A percentile compares a stretch with the other conserved stretches of the same genome.
Conservation (phyloP, 202 grass and related monocot genomes). For the Musa balbisiana region DNA sequence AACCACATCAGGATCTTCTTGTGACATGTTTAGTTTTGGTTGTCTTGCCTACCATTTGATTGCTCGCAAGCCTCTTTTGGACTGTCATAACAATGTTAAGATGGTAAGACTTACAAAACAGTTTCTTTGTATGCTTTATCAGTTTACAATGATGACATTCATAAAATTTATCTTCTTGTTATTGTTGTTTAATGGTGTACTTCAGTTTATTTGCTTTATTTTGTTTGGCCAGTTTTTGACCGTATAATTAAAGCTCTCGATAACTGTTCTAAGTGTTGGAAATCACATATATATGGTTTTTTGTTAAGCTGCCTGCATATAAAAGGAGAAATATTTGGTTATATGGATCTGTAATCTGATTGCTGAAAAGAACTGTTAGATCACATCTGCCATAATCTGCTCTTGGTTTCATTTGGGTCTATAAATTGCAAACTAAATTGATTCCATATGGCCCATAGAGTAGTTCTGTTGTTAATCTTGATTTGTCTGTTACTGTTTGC, state of each 20-base stretch:
- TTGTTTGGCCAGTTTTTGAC: not conserved
- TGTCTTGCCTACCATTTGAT: conserved; percentile 91
- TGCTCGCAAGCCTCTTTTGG: conserved; percentile 70
- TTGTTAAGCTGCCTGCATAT: too few relatives aligned
- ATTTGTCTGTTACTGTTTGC: too few relatives aligned
- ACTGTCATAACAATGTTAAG: conserved; percentile 99
- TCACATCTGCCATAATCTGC: too few relatives aligned
- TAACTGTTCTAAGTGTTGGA: not conserved
- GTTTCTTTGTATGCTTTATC: not conserved
- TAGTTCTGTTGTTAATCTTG: too few relatives aligned
- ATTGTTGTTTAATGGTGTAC: not conserved
- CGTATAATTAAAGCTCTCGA: not conserved
- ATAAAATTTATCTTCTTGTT: not conserved
- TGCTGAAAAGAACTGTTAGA: too few relatives aligned
- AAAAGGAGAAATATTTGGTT: too few relatives aligned
- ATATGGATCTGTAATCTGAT: too few relatives aligned
- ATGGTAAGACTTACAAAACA: conserved; percentile 41
- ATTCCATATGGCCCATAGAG: too few relatives aligned
- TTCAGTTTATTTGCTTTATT: not conserved
- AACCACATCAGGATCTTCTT: conserved; percentile 52
- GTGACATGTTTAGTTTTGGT: conserved; percentile 96
- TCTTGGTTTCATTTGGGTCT: too few relatives aligned
- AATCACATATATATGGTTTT: not conserved
- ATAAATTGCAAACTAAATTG: too few relatives aligned
- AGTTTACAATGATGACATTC: not conserved